Base-by-base conservation (phyloP, 164 flowering plant species). In the Vitis labrusca region DNA sequence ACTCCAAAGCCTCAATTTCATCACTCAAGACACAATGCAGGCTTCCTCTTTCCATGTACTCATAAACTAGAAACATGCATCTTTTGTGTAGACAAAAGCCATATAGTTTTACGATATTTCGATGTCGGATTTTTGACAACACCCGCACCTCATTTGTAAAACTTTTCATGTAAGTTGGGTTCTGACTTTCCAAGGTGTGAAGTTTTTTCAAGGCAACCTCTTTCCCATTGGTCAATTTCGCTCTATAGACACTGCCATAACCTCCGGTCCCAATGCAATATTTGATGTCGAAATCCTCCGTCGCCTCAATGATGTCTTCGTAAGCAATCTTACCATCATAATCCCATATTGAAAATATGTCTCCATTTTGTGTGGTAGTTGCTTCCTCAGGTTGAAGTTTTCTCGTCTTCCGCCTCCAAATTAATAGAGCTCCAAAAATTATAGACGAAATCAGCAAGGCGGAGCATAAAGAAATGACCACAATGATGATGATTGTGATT, bases 261-360 rank as follows among this genome's bases (percentile, higher is more conserved):
- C 77, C 71, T 4, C 78, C 76, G 1, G 75, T 70, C n/a, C 75
- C 80, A 16, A 71, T 73, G 59, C 74, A 75, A 50, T 75, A 66
- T 47, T 13, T 61, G 53, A 69, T 64, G 58, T 63, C 74, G 47
- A 72, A 73, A 50, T 70, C 72, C 32, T 67, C 64, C 3, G 61
- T 77, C 29, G 74, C 74, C 67, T 29, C 3, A 8, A 77, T 48
- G n/a, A 73, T 66, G 57, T 77, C 76, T 50, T 77, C 61, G 11
- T 32, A 73, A 11, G 77, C 74, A 50, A 70, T 61, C 13, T 27
- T 59, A 2, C 65, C 77, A 60, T 74, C 73, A 29, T 10, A 74
- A 48, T 69, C 60, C 73, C 70, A 74, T 52, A 74, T 12, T 0
- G 67, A 73, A n/a, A 73, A 68, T n/a, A 69, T 0, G 17, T 74